These are phyloP conservation scores for Chernovozyma aurita DNA, from an alignment of 1,139 yeast species.

Conservation along the genomic window DNA sequence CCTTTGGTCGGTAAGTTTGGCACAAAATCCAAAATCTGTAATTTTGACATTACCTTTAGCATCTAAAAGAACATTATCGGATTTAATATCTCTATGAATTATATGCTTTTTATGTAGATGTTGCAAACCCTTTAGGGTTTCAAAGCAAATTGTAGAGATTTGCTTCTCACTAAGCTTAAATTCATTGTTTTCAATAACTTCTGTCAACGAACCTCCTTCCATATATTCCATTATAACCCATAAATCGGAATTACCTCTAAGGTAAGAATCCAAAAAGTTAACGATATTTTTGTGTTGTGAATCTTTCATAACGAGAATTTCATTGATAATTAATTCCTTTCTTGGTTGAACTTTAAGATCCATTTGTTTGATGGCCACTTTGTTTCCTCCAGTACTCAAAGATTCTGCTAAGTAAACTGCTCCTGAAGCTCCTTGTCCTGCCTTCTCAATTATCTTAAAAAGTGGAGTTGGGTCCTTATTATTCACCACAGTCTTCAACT, in stretches of 20 bases:
- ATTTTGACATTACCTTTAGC: constrained; percentile 87
- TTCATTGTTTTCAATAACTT: constrained; percentile 81
- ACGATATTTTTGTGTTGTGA: constrained; percentile 46
- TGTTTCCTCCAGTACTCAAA: constrained; percentile 34
- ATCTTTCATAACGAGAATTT: constrained; percentile 47
- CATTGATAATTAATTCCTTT: constrained; percentile 77
- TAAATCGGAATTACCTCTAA: constrained; percentile 42
- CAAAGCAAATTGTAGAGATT: constrained; percentile 86
- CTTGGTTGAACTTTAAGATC: constrained; percentile 89
- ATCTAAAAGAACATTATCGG: constrained; percentile 88
- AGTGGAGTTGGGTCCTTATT: constrained; percentile 78
- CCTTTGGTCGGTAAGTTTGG: constrained; percentile 88
- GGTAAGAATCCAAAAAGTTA: constrained; percentile 43
- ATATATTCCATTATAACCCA: constrained; percentile 97
- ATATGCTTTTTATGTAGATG: constrained; percentile 88
- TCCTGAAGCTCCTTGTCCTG: constrained; percentile 99
- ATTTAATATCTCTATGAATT: constrained; percentile 93
- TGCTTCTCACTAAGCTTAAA: constrained; percentile 64
- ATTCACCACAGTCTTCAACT: constrained; percentile 78
- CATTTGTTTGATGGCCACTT: constrained; percentile 93
- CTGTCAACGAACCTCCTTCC: constrained; percentile 81
- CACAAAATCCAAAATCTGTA: constrained; percentile 98
- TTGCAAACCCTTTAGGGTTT: constrained; percentile 87
- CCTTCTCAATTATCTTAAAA: constrained; percentile 85
- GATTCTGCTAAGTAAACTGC: constrained; percentile 88